phyloP scores from a whole-genome alignment of 441 rosid genomes.

The Viola pubescens region DNA sequence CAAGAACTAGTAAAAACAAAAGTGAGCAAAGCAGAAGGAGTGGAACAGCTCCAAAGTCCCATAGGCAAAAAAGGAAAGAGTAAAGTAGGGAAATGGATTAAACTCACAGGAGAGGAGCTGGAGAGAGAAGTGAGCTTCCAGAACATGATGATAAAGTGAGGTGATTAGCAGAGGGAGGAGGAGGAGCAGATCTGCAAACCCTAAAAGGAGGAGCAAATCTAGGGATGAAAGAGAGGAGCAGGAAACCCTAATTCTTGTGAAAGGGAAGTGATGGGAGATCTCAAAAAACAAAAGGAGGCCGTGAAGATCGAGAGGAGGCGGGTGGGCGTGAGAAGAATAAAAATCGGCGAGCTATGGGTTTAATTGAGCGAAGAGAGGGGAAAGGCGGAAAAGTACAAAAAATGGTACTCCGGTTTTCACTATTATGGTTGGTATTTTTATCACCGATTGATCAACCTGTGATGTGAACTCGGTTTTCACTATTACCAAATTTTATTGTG shows the following conservation, averaged over 20 bases:
- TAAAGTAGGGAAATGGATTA: not conserved
- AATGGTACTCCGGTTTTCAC: constrained; percentile 23
- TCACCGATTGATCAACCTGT: too few species aligned
- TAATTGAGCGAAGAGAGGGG: not conserved
- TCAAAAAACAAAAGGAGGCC: constrained; percentile 15
- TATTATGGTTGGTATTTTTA: not conserved
- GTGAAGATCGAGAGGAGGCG: constrained; percentile 26
- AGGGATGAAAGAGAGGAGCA: constrained; percentile 12
- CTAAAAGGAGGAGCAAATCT: constrained; percentile 30
- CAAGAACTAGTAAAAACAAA: not conserved
- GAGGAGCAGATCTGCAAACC: constrained; percentile 44
- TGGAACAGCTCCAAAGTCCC: too few species aligned
- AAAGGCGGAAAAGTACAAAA: constrained; percentile 31
- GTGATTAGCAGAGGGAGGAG: constrained; percentile 13
- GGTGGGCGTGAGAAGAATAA: constrained; percentile 5
- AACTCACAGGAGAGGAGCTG: constrained; percentile 76
- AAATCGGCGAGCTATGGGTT: constrained; percentile 8
- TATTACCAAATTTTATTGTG: too few species aligned
- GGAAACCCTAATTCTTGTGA: constrained; percentile 23
- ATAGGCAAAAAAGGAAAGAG: not conserved
- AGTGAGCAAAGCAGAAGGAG: not conserved
- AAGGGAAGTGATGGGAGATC: constrained; percentile 17
- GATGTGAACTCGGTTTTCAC: too few species aligned
- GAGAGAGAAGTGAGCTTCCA: constrained; percentile 88
- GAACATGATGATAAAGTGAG: constrained; percentile 41